These are phyloP conservation scores for Hygrocybe punicea DNA, from an alignment of 768 basidiomycete genomes.

Conservation along the genomic window DNA sequence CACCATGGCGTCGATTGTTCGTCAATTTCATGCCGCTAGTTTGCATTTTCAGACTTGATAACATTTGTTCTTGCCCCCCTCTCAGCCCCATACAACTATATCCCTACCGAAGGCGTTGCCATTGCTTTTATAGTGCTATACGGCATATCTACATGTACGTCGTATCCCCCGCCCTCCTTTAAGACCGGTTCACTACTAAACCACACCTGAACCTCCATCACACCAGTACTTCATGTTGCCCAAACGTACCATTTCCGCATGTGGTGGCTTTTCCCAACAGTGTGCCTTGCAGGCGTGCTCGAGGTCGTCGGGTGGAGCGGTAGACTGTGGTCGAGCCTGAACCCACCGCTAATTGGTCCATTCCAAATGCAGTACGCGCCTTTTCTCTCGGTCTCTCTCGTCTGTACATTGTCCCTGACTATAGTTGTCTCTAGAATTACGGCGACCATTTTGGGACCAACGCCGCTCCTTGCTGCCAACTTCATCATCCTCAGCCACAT, in stretches of 20 bases:
- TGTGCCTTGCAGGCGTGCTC: slow-evolving; percentile 44
- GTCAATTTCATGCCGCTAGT: no score
- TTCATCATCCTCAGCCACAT: slow-evolving; percentile 53
- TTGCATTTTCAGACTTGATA: no score
- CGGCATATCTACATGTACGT: no score
- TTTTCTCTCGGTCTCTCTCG: neutral
- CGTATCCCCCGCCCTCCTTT: slow-evolving; percentile 28
- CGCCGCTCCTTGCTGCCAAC: slow-evolving; percentile 54
- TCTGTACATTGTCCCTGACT: neutral
- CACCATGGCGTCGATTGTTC: no score
- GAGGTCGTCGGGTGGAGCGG: slow-evolving; percentile 58
- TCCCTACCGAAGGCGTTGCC: slow-evolving; percentile 22
- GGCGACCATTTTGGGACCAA: slow-evolving; percentile 51
- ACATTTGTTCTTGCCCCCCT: no score
- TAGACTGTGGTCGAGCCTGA: slow-evolving; percentile 48
- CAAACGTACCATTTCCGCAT: slow-evolving; percentile 44
- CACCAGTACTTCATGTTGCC: slow-evolving; percentile 43
- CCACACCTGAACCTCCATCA: neutral
- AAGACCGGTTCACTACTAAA: neutral
- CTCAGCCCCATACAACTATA: slow-evolving; percentile 26
- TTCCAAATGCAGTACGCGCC: slow-evolving; percentile 44
- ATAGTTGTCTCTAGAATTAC: slow-evolving; percentile 30
- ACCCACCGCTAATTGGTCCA: slow-evolving; percentile 19
- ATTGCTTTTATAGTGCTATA: no score
- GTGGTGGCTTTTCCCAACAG: no score